Evolutionary conservation across 2,329 filamentous ascomycete genomes (phyloP).

Genomic region (Aspergillus sp.): DNA sequence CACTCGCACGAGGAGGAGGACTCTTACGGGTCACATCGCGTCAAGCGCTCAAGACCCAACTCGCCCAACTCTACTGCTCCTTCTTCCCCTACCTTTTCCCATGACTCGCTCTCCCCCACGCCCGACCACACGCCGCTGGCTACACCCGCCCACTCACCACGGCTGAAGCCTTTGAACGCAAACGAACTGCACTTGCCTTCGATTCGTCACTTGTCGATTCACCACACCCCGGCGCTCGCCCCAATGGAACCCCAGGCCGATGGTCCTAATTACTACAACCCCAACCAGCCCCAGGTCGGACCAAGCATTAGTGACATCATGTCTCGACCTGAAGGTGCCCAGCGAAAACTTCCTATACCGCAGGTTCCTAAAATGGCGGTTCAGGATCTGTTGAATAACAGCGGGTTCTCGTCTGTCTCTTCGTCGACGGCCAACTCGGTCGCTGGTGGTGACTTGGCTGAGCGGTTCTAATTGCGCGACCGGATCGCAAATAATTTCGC

Average conservation of each 20-base stretch:
- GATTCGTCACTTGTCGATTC: conserved; percentile 70
- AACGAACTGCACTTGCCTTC: conserved; percentile 80
- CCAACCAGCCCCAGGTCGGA: conserved; percentile 60
- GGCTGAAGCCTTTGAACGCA: conserved; percentile 73
- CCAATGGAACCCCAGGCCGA: conserved; percentile 69
- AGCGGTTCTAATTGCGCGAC: conserved; percentile 46
- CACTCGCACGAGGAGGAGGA: conserved; percentile 77
- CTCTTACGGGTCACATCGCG: conserved; percentile 65
- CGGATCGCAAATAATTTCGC: conserved; percentile 4
- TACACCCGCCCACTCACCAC: conserved; percentile 91
- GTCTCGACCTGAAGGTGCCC: conserved; percentile 79
- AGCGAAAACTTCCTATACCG: conserved; percentile 87
- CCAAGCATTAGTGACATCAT: conserved; percentile 91
- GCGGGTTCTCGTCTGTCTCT: conserved; percentile 70
- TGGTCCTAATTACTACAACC: conserved; percentile 58
- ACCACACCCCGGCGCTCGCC: conserved; percentile 66
- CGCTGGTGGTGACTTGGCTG: conserved; percentile 68
- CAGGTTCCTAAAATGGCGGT: conserved; percentile 85
- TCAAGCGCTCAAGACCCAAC: conserved; percentile 88
- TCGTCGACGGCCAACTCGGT: conserved; percentile 78
- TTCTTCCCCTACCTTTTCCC: conserved; percentile 93
- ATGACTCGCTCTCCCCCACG: conserved; percentile 91
- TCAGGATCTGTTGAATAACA: conserved; percentile 74
- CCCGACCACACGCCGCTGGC: conserved; percentile 98
- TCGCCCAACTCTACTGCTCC: conserved; percentile 95